Base-by-base conservation (phyloP, 2,329 filamentous ascomycete genomes). In the Xylariales sp. region DNA sequence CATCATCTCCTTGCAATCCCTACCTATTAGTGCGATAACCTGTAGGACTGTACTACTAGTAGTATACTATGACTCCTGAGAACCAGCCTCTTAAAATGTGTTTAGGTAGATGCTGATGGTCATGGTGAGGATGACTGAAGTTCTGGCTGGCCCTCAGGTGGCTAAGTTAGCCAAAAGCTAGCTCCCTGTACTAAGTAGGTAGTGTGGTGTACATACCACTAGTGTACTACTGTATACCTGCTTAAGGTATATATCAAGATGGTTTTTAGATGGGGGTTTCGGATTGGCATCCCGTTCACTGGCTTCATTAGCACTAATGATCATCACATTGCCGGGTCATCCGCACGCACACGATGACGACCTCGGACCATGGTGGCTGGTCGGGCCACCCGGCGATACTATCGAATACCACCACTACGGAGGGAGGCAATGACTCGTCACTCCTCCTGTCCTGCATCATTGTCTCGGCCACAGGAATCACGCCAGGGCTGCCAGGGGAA, bases 371-470 rank as follows among this genome's bases (percentile, higher is more conserved):
- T 62, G 14, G 53, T 66, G 67, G 67, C 67, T 66, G 62, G 57
- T 65, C 48, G 58, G 61, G 50, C 61, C 59, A 63, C 36, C 59
- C 63, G 58, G 49, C 62, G 60, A 63, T 41, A 48, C 34, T 36
- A 34, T 43, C 41, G 54, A 56, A 56, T 32, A 56, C 54, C 12
- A 50, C 48, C 34, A 55, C 43, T 54, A 61, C 50, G 32, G 16
- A 53, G 28, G 28, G 41, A 39, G 56, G 66, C 58, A 66, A 66
- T 69, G 68, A 69, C 68, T 69, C 68, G 68, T 69, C 68, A 68
- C 57, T 67, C 57, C 7, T 61, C 49, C 23, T 54, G 55, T 57
- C 64, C 55, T 64, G 64, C 57, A 64, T 64, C 64, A 45, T 50
- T 64, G 67, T 67, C 64, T 64, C 64, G 67, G 63, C 55, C 63